Evolutionary conservation across 2,329 filamentous ascomycete genomes (phyloP).

Genomic region (Zasmidium citrigriseum): DNA sequence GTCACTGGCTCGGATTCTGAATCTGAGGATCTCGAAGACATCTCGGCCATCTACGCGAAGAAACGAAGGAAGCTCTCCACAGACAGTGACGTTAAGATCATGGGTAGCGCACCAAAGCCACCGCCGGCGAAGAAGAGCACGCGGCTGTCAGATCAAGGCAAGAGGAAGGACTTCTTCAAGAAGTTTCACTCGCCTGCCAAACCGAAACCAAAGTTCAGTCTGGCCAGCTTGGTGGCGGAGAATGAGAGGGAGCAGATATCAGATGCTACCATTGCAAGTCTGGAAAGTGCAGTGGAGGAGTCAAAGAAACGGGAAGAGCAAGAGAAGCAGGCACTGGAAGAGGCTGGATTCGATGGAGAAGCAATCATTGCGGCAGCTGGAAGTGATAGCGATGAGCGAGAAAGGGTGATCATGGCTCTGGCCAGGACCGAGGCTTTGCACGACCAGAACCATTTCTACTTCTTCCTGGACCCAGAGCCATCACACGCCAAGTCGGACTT

Average conservation of each 20-base stretch:
- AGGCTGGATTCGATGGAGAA: slow-evolving; percentile 15
- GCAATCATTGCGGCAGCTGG: slow-evolving; percentile 44
- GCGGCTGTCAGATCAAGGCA: slow-evolving; percentile 7
- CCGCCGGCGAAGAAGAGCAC: slow-evolving; percentile 5
- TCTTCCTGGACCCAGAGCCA: slow-evolving; percentile 48
- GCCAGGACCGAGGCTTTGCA: slow-evolving; percentile 61
- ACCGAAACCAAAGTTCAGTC: slow-evolving; percentile 30
- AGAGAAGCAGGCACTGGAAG: slow-evolving; percentile 10
- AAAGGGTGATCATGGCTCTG: slow-evolving; percentile 59
- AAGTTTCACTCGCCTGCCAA: slow-evolving; percentile 20
- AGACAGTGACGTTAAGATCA: slow-evolving; percentile 4
- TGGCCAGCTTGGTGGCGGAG: slow-evolving; percentile 31
- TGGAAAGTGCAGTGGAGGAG: slow-evolving; percentile 22
- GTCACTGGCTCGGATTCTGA: slow-evolving; percentile 49
- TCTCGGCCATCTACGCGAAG: slow-evolving; percentile 30
- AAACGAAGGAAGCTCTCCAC: slow-evolving; percentile 33
- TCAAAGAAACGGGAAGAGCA: slow-evolving; percentile 19
- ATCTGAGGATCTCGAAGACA: slow-evolving; percentile 33
- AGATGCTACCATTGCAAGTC: slow-evolving; percentile 28
- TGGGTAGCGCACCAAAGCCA: background rate
- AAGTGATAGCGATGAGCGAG: slow-evolving; percentile 45
- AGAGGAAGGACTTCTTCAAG: slow-evolving; percentile 10
- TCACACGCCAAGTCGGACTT: slow-evolving; percentile 26
- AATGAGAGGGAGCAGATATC: slow-evolving; percentile 25
- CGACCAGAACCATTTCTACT: slow-evolving; percentile 56